Conservation (phyloP, 2,329 filamentous ascomycete species). For the Penicillium sp. region DNA sequence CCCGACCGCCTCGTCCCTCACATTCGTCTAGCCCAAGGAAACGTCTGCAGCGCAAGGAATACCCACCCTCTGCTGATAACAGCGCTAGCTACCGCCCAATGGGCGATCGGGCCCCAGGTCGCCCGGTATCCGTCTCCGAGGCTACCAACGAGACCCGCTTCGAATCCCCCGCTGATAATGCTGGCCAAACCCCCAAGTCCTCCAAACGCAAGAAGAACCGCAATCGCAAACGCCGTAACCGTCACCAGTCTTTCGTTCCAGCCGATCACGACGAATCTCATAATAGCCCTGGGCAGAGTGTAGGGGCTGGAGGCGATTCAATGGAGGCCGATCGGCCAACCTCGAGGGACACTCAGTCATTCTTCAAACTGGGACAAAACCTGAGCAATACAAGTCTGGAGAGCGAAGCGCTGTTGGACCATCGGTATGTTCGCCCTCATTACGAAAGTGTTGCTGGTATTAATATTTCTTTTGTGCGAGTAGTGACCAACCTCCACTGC, state of each 20-base stretch:
- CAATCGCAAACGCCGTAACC: conserved; percentile 75
- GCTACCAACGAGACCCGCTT: conserved; percentile 22
- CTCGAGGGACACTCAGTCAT: conserved; percentile 42
- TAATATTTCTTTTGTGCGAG: conserved; percentile 1
- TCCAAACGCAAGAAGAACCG: conserved; percentile 66
- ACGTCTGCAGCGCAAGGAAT: conserved; percentile 17
- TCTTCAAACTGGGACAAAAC: conserved; percentile 61
- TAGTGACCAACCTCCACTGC: conserved; percentile 63
- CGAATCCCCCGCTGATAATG: conserved; percentile 21
- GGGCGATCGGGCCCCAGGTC: conserved; percentile 14
- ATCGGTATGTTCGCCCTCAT: conserved; percentile 60
- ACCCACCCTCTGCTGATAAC: conserved; percentile 22
- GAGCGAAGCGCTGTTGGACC: conserved; percentile 83
- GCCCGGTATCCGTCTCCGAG: conserved; percentile 18
- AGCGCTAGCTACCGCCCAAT: conserved; percentile 23
- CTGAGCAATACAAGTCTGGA: conserved; percentile 85
- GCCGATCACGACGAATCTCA: conserved; percentile 58
- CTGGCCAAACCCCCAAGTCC: conserved; percentile 26
- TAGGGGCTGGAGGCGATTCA: conserved; percentile 39
- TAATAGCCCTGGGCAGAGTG: conserved; percentile 53
- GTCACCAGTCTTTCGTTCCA: conserved; percentile 76
- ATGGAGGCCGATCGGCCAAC: conserved; percentile 30
- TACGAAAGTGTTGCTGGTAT: background rate
- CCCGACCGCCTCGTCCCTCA: conserved; percentile 11
- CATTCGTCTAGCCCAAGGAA: conserved; percentile 16